Evolutionary conservation across 768 basidiomycete species (phyloP).

Genomic region (Brasilioporus rufonigricans): DNA sequence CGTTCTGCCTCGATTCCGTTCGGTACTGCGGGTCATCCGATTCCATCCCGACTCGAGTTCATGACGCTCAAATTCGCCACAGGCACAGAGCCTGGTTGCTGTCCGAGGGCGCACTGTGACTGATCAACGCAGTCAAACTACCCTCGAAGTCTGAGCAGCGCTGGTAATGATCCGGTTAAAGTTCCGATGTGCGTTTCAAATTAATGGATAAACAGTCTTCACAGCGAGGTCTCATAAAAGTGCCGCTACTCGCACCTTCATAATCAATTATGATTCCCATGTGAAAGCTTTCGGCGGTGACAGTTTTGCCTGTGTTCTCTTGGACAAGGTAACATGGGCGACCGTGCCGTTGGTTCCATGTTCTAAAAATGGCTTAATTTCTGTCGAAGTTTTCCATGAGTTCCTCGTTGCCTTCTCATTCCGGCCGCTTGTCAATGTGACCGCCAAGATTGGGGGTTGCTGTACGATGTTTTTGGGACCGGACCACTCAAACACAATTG

Average conservation of each 20-base stretch:
- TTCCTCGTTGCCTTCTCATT: neutral
- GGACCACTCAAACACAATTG: neutral
- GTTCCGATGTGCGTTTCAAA: neutral
- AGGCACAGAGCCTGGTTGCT: neutral
- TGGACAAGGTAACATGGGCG: neutral
- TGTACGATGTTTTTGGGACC: neutral
- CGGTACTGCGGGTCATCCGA: too few relatives aligned
- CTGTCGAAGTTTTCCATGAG: conserved; percentile 2
- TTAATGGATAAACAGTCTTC: neutral
- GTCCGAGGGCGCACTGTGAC: neutral
- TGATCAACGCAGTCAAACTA: neutral
- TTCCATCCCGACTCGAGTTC: too few relatives aligned
- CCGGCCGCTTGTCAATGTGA: neutral
- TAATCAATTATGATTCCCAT: neutral
- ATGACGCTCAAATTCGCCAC: neutral
- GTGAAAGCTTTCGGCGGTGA: neutral
- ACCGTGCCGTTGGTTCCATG: conserved; percentile 1
- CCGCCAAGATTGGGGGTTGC: neutral
- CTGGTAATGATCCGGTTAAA: neutral
- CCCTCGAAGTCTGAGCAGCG: neutral
- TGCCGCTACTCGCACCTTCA: neutral
- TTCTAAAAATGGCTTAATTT: conserved; percentile 1
- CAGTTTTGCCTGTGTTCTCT: conserved; percentile 7
- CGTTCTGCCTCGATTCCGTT: neutral
- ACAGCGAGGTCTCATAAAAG: neutral